Percentiles rank a stretch among this genome's conserved stretches.
Evolutionary conservation across 768 basidiomycete species (phyloP).

Genomic region (Serendipita vermifera): DNA sequence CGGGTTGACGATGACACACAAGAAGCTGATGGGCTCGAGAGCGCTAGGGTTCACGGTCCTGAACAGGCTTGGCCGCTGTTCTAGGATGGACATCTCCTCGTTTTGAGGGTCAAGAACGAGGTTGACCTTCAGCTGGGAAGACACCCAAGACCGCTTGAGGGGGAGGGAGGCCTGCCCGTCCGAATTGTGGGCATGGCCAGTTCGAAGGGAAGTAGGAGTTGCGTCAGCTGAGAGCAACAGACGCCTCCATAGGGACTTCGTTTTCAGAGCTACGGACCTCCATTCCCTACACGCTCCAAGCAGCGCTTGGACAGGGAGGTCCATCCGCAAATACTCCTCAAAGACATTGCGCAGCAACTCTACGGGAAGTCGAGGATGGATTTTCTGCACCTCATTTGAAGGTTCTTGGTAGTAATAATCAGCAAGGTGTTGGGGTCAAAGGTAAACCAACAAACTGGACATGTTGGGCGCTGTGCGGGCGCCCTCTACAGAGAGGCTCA

Average conservation of each 20-base stretch:
- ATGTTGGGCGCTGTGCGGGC: too few relatives aligned
- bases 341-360: not conserved
- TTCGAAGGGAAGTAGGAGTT: not conserved
- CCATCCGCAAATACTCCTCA: not conserved
- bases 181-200: not conserved
- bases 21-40: not conserved
- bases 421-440: too few relatives aligned
- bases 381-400: too few relatives aligned
- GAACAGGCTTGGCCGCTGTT: not conserved
- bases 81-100: not conserved
- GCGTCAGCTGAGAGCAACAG: not conserved
- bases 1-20: conserved; percentile 5
- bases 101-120: conserved; percentile 1
- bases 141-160: not conserved
- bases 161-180: not conserved
- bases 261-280: not conserved
- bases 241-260: not conserved
- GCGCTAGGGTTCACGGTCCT: not conserved
- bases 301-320: not conserved
- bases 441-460: too few relatives aligned
- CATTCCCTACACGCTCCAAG: not conserved
- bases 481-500: too few relatives aligned
- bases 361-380: too few relatives aligned
- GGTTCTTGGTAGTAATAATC: too few relatives aligned
- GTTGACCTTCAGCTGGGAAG: not conserved